Evolutionary conservation across 805 yeast species (phyloP), one percentile per base, ranked within the genome.

Genomic region (Kodamaea nitidulidarum): DNA sequence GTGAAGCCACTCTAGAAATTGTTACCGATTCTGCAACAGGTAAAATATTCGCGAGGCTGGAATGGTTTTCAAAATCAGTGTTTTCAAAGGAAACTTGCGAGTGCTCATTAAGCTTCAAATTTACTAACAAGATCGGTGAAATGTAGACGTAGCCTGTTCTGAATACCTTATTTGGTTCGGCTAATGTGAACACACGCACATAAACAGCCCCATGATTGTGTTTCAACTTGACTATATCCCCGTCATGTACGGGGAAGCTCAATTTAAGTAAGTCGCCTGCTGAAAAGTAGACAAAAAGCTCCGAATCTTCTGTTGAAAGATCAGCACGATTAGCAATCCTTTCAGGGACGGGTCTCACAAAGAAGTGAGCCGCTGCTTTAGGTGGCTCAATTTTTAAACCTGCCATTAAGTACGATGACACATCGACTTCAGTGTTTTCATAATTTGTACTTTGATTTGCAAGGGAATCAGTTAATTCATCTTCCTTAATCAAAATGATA

Each of bases 1-100:
- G 85, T 0, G 91, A 79, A 1, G 84, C 76, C 0, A 87, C 68
- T 42, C 91, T 65, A 0, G 87, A 72, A 3, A 87, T 69, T 0
- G 81, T 78, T 5, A 84, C 78, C 15, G 80, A 75, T 24, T 72
- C 71, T 0, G 93, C 93, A 15, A 74, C 53, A 56, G 80, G 52
- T 60, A 61, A 26, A 31, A 61, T 32, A 3, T 55, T 49, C 4
- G 70, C 51, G 14, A 61, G 54, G 15, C 36, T 44, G 15, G 48
- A 37, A 28, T 51, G 11, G 21, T 32, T 36, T 36, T 47, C 37
- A 10, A 45, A 38, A 7, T 36, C 27, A 39, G 50, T 36, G 30
- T 53, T 56, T 36, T 42, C 55, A 42, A 61, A 43, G 17, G 41
- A 40, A n/a, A 55, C 55, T 2, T 18, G 30, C 0, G 56, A 39